Percentiles rank a stretch among this genome's conserved stretches.
Conservation (phyloP, 2,329 filamentous ascomycete species). For the Sarocladium strictum region DNA sequence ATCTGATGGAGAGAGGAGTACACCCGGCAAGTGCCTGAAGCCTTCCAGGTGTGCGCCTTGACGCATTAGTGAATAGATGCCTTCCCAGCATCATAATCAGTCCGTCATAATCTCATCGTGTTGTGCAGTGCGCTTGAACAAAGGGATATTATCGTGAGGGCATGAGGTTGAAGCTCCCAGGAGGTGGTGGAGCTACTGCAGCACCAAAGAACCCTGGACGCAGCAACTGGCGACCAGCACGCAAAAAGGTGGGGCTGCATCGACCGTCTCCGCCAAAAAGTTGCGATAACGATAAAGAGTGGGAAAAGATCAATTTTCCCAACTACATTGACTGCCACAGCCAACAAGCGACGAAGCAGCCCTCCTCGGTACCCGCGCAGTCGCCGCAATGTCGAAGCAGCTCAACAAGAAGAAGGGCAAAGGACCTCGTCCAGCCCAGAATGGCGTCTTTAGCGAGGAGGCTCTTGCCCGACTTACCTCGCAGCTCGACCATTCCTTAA, state of each 20-base stretch:
- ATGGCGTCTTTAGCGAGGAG: slow-evolving; percentile 38
- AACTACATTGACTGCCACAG: background rate
- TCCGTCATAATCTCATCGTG: slow-evolving; percentile 1
- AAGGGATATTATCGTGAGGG: background rate
- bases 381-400: slow-evolving; percentile 1
- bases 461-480: slow-evolving; percentile 48
- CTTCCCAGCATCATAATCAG: background rate
- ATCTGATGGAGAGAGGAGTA: background rate
- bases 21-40: too few relatives aligned
- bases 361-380: background rate
- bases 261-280: slow-evolving; percentile 5
- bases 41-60: background rate
- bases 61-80: background rate
- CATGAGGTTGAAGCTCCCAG: slow-evolving; percentile 5
- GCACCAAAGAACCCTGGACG: background rate
- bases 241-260: background rate
- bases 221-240: background rate
- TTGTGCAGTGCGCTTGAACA: background rate
- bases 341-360: background rate
- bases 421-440: slow-evolving; percentile 16
- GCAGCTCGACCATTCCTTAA: slow-evolving; percentile 49
- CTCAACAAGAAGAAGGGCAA: slow-evolving; percentile 28
- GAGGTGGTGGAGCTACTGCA: slow-evolving; percentile 1
- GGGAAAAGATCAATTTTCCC: slow-evolving; percentile 10
- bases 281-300: slow-evolving; percentile 9